Conservation (phyloP, 225 moss, liverwort and hornwort genomes). For the Antitrichia curtipendula region DNA sequence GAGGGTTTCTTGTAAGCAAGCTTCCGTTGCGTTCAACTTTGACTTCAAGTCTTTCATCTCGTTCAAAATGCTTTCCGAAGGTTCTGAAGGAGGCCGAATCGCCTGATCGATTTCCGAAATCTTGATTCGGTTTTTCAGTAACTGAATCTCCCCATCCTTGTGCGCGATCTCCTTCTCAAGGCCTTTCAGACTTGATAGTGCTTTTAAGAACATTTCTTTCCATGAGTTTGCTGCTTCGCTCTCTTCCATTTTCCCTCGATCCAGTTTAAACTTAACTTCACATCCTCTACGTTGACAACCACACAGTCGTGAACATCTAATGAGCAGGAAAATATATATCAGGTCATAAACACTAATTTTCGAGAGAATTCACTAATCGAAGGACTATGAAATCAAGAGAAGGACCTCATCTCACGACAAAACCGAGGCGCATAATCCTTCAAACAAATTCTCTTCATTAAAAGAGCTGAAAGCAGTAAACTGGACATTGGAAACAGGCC, state of each 20-base stretch:
- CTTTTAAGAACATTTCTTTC: conserved; percentile 43
- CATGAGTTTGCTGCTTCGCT: conserved; percentile 18
- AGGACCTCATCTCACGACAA: neutral
- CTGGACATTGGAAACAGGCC: neutral
- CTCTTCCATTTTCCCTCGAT: conserved; percentile 10
- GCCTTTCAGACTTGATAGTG: conserved; percentile 23
- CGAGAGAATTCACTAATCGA: neutral
- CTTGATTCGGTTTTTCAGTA: neutral
- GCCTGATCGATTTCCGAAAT: conserved; percentile 7
- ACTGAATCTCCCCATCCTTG: conserved; percentile 17
- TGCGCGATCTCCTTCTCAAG: conserved; percentile 33
- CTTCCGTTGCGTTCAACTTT: conserved; percentile 12
- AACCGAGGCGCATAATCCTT: neutral
- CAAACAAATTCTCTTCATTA: neutral
- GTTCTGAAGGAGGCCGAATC: neutral
- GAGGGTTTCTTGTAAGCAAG: conserved; percentile 17
- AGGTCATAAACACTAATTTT: neutral
- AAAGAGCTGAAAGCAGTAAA: neutral
- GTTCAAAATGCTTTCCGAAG: neutral
- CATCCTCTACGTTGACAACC: neutral
- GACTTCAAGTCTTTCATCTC: conserved; percentile 10
- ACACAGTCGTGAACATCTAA: neutral
- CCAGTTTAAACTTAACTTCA: neutral
- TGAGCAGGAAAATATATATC: neutral
- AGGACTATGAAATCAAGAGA: neutral